Percentiles rank a stretch among this genome's conserved stretches.
Conservation (phyloP, 306 rosid species). For the Senna tora region DNA sequence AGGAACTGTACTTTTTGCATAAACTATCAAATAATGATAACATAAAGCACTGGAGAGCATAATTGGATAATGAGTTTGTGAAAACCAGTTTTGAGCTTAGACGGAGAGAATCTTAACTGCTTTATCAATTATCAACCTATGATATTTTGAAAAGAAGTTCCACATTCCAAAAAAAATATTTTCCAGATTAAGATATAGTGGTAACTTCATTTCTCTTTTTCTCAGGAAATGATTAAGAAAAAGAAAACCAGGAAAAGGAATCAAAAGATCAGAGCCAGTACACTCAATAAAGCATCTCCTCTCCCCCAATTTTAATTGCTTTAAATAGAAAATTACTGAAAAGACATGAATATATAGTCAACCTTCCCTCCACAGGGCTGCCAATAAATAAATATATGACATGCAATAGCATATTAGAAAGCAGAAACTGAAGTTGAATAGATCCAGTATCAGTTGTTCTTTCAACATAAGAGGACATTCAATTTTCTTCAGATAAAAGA, state of each 20-base stretch:
- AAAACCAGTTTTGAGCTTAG: constrained; percentile 26
- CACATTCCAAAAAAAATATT: constrained; percentile 1
- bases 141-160: not conserved
- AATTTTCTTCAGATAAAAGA: constrained; percentile 22
- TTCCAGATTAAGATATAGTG: constrained; percentile 16
- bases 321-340: not conserved
- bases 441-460: not conserved
- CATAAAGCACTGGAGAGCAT: constrained; percentile 21
- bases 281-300: not conserved
- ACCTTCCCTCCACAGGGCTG: constrained; percentile 1
- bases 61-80: constrained; percentile 22
- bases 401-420: not conserved
- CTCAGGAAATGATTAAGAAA: not conserved
- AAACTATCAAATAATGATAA: constrained; percentile 36
- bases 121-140: not conserved
- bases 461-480: constrained; percentile 16
- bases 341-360: not conserved
- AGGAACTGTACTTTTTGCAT: constrained; percentile 58
- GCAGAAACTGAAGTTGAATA: not conserved
- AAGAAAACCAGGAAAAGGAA: not conserved
- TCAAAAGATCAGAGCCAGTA: not conserved
- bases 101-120: constrained; percentile 12
- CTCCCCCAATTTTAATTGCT: not conserved
- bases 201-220: constrained; percentile 23
- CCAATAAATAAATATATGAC: constrained; percentile 15